Evolutionary conservation across 2,329 filamentous ascomycete genomes (phyloP), one percentile per base, ranked within the genome.

Genomic region (Fusarium torulosum): DNA sequence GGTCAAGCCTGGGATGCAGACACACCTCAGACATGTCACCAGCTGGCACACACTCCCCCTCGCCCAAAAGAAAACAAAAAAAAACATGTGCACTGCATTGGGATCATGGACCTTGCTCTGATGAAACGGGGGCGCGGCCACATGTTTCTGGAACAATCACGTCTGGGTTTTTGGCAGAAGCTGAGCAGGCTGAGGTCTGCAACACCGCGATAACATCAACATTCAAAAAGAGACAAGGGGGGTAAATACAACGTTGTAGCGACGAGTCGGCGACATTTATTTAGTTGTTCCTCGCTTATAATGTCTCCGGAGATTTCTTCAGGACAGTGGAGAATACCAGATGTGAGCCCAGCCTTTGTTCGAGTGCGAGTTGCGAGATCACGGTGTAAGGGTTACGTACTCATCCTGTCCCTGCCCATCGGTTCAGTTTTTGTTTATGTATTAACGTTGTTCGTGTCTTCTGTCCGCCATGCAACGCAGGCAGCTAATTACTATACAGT

Each of bases 61-160:
- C 23, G 23, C 58, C 50, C 45, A 25, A 53, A 45, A 37, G n/a
- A n/a, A n/a, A n/a, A n/a, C n/a, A n/a, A n/a, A 40, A 37, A 63
- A 35, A 23, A 35, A 38, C 44, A 63, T 46, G 58, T 56, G 50
- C 42, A 56, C 57, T 56, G 59, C 58, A 63, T 61, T 51, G 47
- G 55, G 53, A 27, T 45, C 58, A 31, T 31, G 29, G 29, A 31
- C 15, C 29, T 37, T 21, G n/a, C 43, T 40, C 20, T 42, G 43
- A 41, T 65, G 61, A 66, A 65, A 63, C 46, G 59, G 44, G 63
- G 23, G 42, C 53, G 42, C 53, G 45, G 51, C 59, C 59, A 47
- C 59, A 64, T 64, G 61, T 59, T 64, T 64, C 52, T 64, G 53
- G 52, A 64, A 64, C 53, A 59, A 44, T 29, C 41, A 45, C 21